Percentiles rank a stretch among this genome's conserved stretches.
phyloP scores from a whole-genome alignment of 2,329 filamentous ascomycete genomes.

The Trichocomaceae sp. region DNA sequence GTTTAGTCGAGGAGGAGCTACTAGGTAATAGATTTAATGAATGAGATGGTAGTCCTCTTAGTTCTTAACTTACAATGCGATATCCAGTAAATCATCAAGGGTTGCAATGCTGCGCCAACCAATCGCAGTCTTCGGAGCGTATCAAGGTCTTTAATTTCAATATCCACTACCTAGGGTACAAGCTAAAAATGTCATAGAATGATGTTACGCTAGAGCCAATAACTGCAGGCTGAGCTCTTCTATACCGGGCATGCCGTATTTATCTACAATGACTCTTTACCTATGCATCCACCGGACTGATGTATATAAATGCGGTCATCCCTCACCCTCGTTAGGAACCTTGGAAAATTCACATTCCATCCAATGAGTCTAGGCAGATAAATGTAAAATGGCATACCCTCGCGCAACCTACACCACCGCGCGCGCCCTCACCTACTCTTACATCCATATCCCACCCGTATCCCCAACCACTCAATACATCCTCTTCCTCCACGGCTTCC shows the following conservation, averaged over 20 bases:
- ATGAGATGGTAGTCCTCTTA: no score
- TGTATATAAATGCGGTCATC: not conserved
- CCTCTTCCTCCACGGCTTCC: slow-evolving; percentile 46
- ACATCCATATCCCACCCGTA: slow-evolving; percentile 21
- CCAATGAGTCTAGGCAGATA: not conserved
- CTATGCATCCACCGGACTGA: not conserved
- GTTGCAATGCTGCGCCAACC: no score
- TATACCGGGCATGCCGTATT: not conserved
- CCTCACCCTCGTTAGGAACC: not conserved
- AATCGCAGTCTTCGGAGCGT: not conserved
- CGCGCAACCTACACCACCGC: not conserved
- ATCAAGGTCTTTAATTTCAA: not conserved
- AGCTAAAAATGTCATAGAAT: not conserved
- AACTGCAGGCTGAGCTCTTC: not conserved
- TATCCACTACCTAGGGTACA: no score
- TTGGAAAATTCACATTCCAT: not conserved
- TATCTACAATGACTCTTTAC: no score
- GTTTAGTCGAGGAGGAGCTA: not conserved
- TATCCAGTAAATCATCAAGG: no score
- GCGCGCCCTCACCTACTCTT: slow-evolving; percentile 20
- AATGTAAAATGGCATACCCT: not conserved
- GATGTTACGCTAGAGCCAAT: not conserved
- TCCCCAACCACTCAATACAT: slow-evolving; percentile 27
- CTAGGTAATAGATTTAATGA: not conserved
- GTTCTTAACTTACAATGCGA: not conserved